Base-by-base conservation (phyloP, 1,284 basidiomycete genomes). In the Boletus smithii region DNA sequence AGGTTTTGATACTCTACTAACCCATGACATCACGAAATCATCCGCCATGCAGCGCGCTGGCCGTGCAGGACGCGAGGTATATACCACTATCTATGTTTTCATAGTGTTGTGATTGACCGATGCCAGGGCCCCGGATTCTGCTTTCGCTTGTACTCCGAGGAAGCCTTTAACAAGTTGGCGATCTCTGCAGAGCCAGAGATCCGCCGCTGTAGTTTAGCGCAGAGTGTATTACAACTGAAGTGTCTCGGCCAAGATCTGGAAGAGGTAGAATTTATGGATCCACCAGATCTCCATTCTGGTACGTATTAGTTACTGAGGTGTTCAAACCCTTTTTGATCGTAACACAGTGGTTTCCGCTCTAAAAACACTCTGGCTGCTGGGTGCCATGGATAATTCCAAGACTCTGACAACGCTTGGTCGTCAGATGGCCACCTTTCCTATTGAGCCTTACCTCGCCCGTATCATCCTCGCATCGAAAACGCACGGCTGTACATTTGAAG, bases 1-100 rank as follows among this genome's bases (percentile, higher is more conserved):
- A 90, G 91, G 91, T 1, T 89, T 98, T 57, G 91, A 95, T 68
- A 87, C 89, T n/a, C 73, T 97, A 11, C 63, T 90, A 37, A 87
- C 87, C n/a, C 80, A 81, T 62, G 80, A 87, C 39, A 89, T 97
- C 53, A 90, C 88, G n/a, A 85, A 91, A 67, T 91, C 91, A 0
- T 88, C 91, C 24, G 88, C 92, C 9, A 83, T 85, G 77, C 86
- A 90, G 59, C 73, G 94, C 36, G 81, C 93, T 29, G 92, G 95
- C 68, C 85, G 95, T 58, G 91, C 91, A 0, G 91, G 97, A 56
- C 86, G 95, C 59, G 90, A 97, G 72, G 83, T 88, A 59, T 48
- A 70, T 68, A 3, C 7, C 27, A 26, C 23, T 24, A 23, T 33
- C 20, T n/a, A 24, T 5, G 23, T 24, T 23, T 39, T 38, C 24